Base-by-base conservation (phyloP, 495 filamentous ascomycete genomes). In the Xylaria acuta region DNA sequence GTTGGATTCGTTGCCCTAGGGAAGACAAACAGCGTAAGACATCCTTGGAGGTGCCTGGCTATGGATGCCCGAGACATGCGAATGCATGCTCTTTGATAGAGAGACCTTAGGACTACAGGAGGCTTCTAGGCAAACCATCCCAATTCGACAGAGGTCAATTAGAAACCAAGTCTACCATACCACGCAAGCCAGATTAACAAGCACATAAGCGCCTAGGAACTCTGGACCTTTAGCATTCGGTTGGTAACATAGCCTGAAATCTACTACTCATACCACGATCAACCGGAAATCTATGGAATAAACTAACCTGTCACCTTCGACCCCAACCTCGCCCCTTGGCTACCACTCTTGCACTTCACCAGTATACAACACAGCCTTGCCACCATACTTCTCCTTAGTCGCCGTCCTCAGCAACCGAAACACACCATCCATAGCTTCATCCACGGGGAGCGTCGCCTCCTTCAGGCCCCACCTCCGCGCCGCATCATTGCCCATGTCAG, bases 401-500 rank as follows among this genome's bases (percentile, higher is more conserved):
- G 82, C 75, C 9, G 75, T 73, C 30, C 80, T 75, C 22, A 87
- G 74, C 1, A 85, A 71, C 60, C 76, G 74, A 25, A 86, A 71
- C 53, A 87, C 64, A 0, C 82, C 83, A 25, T 74, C 73, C 14
- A 74, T 72, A 49, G 77, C 80, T 27, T 83, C 80, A 3, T 85
- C 81, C 1, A 85, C 67, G 1, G 71, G 64, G n/a, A 76, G 40
- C 27, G 69, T 36, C 1, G 84, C 84, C 53, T 82, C 64, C 25
- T 80, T 79, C 3, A 82, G 20, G 0, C 85, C 84, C 30, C 82
- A 75, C 1, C 18, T 47, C 16, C 71, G 36, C 20, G 85, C 86
- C 0, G 75, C 84, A 5, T 69, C 43, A 67, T 86, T 85, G 14
- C 85, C 85, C 70, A 86, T 71, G 0, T 86, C 84, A 5, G 85